Percentiles rank a stretch among this genome's conserved stretches.
These are phyloP conservation scores for Geranium brycei DNA, from an alignment of 345 rosid genomes.

Conservation along the genomic window DNA sequence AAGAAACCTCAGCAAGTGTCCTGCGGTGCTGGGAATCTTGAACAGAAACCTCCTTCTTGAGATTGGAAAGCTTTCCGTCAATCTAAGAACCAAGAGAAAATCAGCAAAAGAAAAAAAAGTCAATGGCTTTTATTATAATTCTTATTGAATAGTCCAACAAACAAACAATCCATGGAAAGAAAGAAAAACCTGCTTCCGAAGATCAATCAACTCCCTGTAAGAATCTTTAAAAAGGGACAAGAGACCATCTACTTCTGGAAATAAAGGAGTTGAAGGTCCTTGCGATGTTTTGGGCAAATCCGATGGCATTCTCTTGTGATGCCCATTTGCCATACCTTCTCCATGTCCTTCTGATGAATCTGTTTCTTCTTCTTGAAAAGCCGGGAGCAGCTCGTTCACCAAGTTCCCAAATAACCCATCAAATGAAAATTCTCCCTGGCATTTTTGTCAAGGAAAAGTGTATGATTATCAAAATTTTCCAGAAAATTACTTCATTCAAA, in stretches of 20 bases:
- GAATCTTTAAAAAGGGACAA: conserved; percentile 80
- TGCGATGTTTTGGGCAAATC: conserved; percentile 44
- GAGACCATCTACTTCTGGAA: conserved; percentile 91
- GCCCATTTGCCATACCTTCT: conserved; percentile 39
- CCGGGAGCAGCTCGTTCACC: conserved; percentile 72
- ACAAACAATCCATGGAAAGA: background rate
- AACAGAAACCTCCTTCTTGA: conserved; percentile 81
- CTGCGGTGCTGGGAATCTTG: conserved; percentile 92
- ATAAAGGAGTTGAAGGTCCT: conserved; percentile 52
- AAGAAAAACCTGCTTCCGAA: conserved; percentile 57
- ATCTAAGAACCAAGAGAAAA: conserved; percentile 37
- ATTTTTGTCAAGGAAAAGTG: background rate
- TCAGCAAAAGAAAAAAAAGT: background rate
- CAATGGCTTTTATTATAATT: background rate
- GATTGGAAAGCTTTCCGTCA: conserved; percentile 73
- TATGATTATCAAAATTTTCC: background rate
- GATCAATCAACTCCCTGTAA: conserved; percentile 78
- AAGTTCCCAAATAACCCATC: conserved; percentile 90
- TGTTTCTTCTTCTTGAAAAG: conserved; percentile 70
- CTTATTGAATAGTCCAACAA: background rate
- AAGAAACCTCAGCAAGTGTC: conserved; percentile 80
- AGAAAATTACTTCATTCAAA: no score
- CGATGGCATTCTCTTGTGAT: conserved; percentile 36
- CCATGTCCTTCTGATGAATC: conserved; percentile 36
- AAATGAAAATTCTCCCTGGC: conserved; percentile 91